Evolutionary conservation across 1,284 basidiomycete genomes (phyloP), one percentile per base, ranked within the genome.

Genomic region (Ceratobasidium sp.): DNA sequence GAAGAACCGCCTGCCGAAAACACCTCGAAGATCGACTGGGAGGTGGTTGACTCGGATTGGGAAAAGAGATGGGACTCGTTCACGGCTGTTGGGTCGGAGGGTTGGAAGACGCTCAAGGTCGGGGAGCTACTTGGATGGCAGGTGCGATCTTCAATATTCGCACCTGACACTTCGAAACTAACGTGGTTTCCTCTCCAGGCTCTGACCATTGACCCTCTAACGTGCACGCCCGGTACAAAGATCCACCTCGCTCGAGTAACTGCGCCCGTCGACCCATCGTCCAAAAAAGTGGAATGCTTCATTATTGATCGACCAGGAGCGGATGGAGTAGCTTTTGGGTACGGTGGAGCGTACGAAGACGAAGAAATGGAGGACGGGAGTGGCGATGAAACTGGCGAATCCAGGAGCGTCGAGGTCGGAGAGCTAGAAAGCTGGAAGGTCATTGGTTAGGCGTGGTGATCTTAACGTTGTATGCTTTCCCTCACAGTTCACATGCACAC

Each of bases 181-280:
- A 54, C 53, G 45, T 31, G 35, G 45, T n/a, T 35, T 25, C 31
- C 31, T 50, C 3, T 27, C 12, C 53, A 87, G 86, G 82, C 76
- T 17, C 80, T 87, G 2, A 83, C 79, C 1, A 80, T 87, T 52
- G 83, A 87, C 73, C 83, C 82, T 10, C 73, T 75, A 3, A 86
- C 85, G 3, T 82, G 83, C 60, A 81, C 84, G 0, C 86, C 86
- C 0, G 85, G 86, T 73, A 76, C 81, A 57, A 73, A 86, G 45
- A 77, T 86, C 20, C 78, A 78, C 31, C 72, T 84, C 17, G 85
- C 80, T 0, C 76, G 77, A 3, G 75, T 86, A 17, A 43, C 15
- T 15, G 13, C 32, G 3, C 6, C 20, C 8, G 27, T 43, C 10
- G 57, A 60, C 32, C 49, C 40, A 6, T 10, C 2, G 15, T 40